Percentiles rank a stretch among this genome's conserved stretches.
Conservation (phyloP, 108 stramenopile species). For the Skeletonema marinoi region DNA sequence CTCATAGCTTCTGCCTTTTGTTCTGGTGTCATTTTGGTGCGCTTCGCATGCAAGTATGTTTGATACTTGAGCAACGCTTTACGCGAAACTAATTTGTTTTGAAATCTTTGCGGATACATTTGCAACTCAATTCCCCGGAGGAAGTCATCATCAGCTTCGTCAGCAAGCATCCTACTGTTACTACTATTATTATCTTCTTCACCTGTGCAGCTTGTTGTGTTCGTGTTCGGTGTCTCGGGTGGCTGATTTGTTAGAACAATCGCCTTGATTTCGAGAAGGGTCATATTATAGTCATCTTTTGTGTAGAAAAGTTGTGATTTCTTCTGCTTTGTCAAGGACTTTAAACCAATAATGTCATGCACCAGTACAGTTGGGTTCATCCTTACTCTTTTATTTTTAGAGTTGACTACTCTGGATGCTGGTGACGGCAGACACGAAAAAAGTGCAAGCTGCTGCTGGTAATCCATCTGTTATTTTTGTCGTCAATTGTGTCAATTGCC, state of each 20-base stretch:
- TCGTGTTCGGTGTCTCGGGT: neutral
- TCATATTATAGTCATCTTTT: conserved; percentile 1
- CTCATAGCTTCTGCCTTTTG: conserved; percentile 5
- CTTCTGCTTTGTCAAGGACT: neutral
- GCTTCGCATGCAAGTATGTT: neutral
- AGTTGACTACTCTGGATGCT: neutral
- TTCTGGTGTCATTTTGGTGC: neutral
- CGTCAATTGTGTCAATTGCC: too few relatives aligned
- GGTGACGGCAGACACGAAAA: neutral
- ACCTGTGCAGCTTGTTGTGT: neutral
- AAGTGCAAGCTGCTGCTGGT: too few relatives aligned
- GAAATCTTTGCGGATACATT: conserved; percentile 1
- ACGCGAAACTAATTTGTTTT: neutral
- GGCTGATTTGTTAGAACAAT: conserved; percentile 6
- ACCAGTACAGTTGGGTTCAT: conserved; percentile 9
- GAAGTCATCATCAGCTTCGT: neutral
- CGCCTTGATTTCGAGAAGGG: conserved; percentile 1
- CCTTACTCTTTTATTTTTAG: conserved; percentile 4
- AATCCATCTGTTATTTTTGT: too few relatives aligned
- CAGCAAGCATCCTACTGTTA: neutral
- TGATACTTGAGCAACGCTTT: conserved; percentile 24
- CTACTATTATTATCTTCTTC: neutral
- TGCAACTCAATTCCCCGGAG: conserved; percentile 18
- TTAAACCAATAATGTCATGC: neutral
- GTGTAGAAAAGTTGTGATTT: conserved; percentile 16